Percentiles rank a stretch among this genome's conserved stretches.
These are phyloP conservation scores for Protomyces inouyei DNA, from an alignment of 1,139 yeast species.

Conservation along the genomic window DNA sequence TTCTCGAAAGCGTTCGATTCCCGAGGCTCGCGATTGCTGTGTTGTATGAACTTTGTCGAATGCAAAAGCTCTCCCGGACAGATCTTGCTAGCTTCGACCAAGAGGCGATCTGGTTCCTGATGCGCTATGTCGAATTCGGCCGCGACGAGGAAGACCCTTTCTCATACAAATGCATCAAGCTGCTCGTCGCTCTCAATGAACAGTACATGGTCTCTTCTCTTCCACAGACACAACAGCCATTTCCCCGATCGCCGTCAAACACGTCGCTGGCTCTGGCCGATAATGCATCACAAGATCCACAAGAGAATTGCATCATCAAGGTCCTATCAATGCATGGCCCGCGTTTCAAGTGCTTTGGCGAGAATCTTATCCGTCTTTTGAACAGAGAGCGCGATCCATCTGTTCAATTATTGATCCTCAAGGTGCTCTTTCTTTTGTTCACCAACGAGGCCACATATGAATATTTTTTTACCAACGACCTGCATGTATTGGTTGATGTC, in stretches of 20 bases:
- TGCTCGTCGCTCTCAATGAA: slow-evolving; percentile 72
- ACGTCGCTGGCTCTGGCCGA: slow-evolving; percentile 27
- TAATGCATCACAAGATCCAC: slow-evolving; percentile 33
- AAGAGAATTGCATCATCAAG: slow-evolving; percentile 31
- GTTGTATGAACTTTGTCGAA: slow-evolving; percentile 51
- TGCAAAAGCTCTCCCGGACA: slow-evolving; percentile 44
- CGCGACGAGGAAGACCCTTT: slow-evolving; percentile 54
- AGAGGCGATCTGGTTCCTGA: slow-evolving; percentile 53
- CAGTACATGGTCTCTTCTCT: slow-evolving; percentile 68
- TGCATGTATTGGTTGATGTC: slow-evolving; percentile 80
- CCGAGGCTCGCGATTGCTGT: slow-evolving; percentile 49
- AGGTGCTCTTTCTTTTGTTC: slow-evolving; percentile 68
- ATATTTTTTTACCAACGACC: slow-evolving; percentile 73
- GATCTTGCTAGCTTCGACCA: slow-evolving; percentile 50
- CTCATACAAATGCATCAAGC: slow-evolving; percentile 66
- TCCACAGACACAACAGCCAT: slow-evolving; percentile 38
- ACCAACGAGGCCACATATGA: slow-evolving; percentile 62
- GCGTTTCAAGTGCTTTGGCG: slow-evolving; percentile 49
- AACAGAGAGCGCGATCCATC: slow-evolving; percentile 73
- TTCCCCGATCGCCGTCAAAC: slow-evolving; percentile 16
- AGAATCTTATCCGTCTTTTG: slow-evolving; percentile 56
- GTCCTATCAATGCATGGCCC: slow-evolving; percentile 32
- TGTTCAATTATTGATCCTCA: slow-evolving; percentile 71
- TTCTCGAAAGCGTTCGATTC: slow-evolving; percentile 34
- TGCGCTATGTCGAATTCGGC: slow-evolving; percentile 49